phyloP scores from a whole-genome alignment of 192 early-diverging fungal species.

The Rhizoclosmatium globosum region DNA sequence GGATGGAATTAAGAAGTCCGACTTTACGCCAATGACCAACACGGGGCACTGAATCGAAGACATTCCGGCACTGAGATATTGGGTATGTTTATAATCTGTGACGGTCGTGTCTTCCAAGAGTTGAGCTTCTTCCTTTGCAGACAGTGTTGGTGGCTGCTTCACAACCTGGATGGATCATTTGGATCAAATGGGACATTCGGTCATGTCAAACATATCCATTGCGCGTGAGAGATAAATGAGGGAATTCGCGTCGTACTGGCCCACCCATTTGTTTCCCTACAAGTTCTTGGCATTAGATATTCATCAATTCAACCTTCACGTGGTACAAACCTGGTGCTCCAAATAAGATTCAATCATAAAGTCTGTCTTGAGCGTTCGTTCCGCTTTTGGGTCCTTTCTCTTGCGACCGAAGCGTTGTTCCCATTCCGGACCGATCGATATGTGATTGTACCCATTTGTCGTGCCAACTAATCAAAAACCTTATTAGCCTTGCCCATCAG shows the following conservation, averaged over 20 bases:
- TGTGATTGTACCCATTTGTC: slow-evolving; percentile 22
- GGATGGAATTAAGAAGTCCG: slow-evolving; percentile 93
- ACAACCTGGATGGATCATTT: background rate
- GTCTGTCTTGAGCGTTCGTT: slow-evolving; percentile 43
- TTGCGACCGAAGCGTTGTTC: slow-evolving; percentile 92
- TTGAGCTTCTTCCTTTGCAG: background rate
- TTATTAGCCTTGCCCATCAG: too few species aligned
- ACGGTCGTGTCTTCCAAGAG: background rate
- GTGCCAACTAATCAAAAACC: slow-evolving; percentile 2
- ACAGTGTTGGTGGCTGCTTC: background rate
- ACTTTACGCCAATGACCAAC: slow-evolving; percentile 92
- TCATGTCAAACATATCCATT: slow-evolving; percentile 99
- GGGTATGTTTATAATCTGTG: slow-evolving; percentile 6
- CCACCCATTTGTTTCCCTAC: slow-evolving; percentile 18
- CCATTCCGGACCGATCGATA: slow-evolving; percentile 99
- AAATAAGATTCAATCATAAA: slow-evolving; percentile 96
- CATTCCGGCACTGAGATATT: slow-evolving; percentile 71
- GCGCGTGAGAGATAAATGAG: slow-evolving; percentile 91
- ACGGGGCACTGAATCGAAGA: slow-evolving; percentile 74
- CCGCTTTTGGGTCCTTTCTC: slow-evolving; percentile 79
- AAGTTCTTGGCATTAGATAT: background rate
- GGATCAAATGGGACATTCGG: slow-evolving; percentile 13
- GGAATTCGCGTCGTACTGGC: slow-evolving; percentile 16
- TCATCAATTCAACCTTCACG: background rate
- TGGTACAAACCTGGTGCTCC: slow-evolving; percentile 71